Percentiles rank a stretch among this genome's conserved stretches.
Conservation (phyloP, 2,329 filamentous ascomycete species). For the Aspergillus quadrilineatus region DNA sequence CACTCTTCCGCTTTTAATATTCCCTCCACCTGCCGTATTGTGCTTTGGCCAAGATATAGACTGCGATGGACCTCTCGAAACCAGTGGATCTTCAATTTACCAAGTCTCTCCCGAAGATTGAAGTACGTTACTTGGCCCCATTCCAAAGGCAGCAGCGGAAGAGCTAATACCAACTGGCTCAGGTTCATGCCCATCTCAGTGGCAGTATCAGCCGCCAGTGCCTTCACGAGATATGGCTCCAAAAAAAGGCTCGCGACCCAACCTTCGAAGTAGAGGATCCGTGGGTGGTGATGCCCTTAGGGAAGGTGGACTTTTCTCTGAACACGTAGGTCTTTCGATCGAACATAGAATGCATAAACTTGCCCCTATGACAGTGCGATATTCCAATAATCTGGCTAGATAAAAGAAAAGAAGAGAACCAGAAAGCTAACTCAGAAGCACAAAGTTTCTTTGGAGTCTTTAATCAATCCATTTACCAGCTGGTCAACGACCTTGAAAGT, state of each 20-base stretch:
- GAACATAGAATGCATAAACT: not conserved
- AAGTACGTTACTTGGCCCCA: constrained; percentile 25
- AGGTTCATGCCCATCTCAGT: constrained; percentile 79
- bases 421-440: not conserved
- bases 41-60: not conserved
- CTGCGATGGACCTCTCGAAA: constrained; percentile 25
- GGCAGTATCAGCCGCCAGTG: constrained; percentile 72
- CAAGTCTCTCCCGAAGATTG: constrained; percentile 37
- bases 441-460: constrained; percentile 74
- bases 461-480: constrained; percentile 74
- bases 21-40: not conserved
- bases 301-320: constrained; percentile 70
- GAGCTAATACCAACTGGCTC: not conserved
- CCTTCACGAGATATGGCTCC: constrained; percentile 71
- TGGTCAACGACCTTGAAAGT: constrained; percentile 63
- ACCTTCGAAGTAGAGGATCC: constrained; percentile 65
- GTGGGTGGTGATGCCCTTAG: constrained; percentile 64
- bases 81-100: constrained; percentile 34
- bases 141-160: not conserved
- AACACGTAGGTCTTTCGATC: constrained; percentile 55
- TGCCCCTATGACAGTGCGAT: not conserved
- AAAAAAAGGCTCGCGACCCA: constrained; percentile 54
- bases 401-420: not conserved
- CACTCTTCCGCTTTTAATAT: not conserved
- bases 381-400: not conserved